These are phyloP conservation scores for Fraxinus xanthoxyloides DNA, from an alignment of 305 asterid genomes.

Conservation along the genomic window DNA sequence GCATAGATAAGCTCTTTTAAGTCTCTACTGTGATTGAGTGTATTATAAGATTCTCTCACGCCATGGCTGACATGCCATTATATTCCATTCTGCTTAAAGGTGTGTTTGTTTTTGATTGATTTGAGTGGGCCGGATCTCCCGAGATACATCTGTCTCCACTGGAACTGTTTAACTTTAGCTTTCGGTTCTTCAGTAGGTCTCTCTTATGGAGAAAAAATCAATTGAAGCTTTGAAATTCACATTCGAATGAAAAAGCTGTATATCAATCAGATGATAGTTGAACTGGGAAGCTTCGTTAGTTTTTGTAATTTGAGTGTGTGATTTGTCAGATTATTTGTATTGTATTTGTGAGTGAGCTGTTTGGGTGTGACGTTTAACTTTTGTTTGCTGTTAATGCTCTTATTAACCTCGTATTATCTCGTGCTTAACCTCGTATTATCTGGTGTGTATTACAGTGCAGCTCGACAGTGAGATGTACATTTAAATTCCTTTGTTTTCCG, in stretches of 20 bases:
- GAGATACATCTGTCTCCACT: neutral
- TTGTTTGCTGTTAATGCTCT: slow-evolving; percentile 8
- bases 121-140: neutral
- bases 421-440: neutral
- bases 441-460: neutral
- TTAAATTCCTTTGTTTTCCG: neutral
- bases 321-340: slow-evolving; percentile 15
- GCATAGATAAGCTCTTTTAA: slow-evolving; percentile 3
- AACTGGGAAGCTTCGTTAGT: slow-evolving; percentile 2
- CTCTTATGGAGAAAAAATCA: neutral
- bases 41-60: neutral
- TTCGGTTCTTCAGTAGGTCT: neutral
- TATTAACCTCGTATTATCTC: slow-evolving; percentile 17
- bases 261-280: neutral
- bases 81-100: neutral
- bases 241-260: neutral
- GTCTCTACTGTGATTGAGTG: slow-evolving; percentile 15
- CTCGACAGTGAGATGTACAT: neutral
- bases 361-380: slow-evolving; percentile 9
- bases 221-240: slow-evolving; percentile 6
- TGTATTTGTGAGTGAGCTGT: slow-evolving; percentile 16
- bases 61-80: neutral
- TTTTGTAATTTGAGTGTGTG: neutral
- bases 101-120: neutral
- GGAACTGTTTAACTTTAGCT: slow-evolving; percentile 11